A percentile compares a stretch with the other conserved stretches of the same genome.
Evolutionary conservation across 2,329 filamentous ascomycete species (phyloP).

Genomic region (Pseudomassariella vexata): DNA sequence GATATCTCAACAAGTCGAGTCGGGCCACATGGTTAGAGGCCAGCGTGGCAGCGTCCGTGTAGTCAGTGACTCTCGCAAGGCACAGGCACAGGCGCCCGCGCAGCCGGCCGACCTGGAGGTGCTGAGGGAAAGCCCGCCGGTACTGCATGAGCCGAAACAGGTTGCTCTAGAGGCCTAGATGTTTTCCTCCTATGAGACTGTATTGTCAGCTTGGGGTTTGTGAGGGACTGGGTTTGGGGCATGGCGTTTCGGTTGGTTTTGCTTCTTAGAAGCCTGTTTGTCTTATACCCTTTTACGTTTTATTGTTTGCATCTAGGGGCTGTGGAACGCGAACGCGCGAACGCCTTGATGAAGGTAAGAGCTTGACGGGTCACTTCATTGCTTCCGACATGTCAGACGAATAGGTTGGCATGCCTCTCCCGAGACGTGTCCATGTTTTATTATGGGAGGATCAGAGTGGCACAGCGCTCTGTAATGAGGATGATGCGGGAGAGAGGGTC

Average conservation of each 20-base stretch:
- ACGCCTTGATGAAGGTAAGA: slow-evolving; percentile 21
- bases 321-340: slow-evolving; percentile 22
- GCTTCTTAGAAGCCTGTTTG: slow-evolving; percentile 27
- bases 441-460: too few species aligned
- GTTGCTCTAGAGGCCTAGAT: slow-evolving; percentile 20
- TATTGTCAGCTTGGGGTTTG: neutral
- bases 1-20: slow-evolving; percentile 84
- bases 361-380: slow-evolving; percentile 16
- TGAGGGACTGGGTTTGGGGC: slow-evolving; percentile 1
- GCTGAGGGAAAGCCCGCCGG: slow-evolving; percentile 28
- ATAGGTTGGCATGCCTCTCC: too few species aligned
- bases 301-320: slow-evolving; percentile 25
- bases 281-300: slow-evolving; percentile 34
- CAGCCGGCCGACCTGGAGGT: slow-evolving; percentile 33
- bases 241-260: slow-evolving; percentile 22
- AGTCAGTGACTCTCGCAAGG: slow-evolving; percentile 36
- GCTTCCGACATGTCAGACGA: too few species aligned
- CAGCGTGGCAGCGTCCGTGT: slow-evolving; percentile 62
- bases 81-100: slow-evolving; percentile 28
- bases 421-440: too few species aligned
- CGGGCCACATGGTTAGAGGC: slow-evolving; percentile 63
- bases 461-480: too few species aligned
- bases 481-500: too few species aligned
- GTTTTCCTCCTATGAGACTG: slow-evolving; percentile 1
- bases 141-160: slow-evolving; percentile 15